Evolutionary conservation across 129 eudicot genomes (phyloP).

Genomic region (Ambrosia artemisiifolia): DNA sequence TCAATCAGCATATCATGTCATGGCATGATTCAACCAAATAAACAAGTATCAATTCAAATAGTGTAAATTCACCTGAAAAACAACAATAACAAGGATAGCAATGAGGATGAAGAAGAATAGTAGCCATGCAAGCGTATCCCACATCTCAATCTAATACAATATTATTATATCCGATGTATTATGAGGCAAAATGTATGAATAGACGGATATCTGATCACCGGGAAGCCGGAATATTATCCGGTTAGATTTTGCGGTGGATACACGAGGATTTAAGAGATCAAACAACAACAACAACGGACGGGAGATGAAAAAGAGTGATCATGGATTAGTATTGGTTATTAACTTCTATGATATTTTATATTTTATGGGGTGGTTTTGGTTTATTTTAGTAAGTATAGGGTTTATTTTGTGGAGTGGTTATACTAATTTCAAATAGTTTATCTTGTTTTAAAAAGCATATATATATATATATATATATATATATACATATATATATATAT

Average conservation of each 20-base stretch:
- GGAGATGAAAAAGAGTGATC: slow-evolving; percentile 4
- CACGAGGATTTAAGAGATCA: slow-evolving; percentile 1
- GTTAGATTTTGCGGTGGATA: slow-evolving; percentile 6
- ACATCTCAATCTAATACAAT: slow-evolving; percentile 17
- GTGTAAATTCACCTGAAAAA: slow-evolving; percentile 21
- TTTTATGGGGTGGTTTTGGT: slow-evolving; percentile 13
- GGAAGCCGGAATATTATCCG: background rate
- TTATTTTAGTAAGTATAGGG: slow-evolving; percentile 13
- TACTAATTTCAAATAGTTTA: background rate
- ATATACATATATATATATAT: too few species aligned
- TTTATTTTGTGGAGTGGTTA: background rate
- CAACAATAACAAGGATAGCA: slow-evolving; percentile 21
- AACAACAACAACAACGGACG: background rate
- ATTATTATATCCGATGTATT: background rate
- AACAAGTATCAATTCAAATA: background rate
- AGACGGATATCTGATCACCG: background rate
- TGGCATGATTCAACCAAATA: background rate
- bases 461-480: too few species aligned
- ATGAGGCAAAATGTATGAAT: background rate
- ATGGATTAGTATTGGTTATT: background rate
- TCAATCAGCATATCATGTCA: background rate
- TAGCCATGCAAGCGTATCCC: slow-evolving; percentile 30
- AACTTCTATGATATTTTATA: background rate
- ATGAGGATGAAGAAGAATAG: slow-evolving; percentile 29
- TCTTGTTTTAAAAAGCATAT: too few species aligned